phyloP scores from a whole-genome alignment of 2,329 filamentous ascomycete genomes.

The Diplodia scrobiculata region DNA sequence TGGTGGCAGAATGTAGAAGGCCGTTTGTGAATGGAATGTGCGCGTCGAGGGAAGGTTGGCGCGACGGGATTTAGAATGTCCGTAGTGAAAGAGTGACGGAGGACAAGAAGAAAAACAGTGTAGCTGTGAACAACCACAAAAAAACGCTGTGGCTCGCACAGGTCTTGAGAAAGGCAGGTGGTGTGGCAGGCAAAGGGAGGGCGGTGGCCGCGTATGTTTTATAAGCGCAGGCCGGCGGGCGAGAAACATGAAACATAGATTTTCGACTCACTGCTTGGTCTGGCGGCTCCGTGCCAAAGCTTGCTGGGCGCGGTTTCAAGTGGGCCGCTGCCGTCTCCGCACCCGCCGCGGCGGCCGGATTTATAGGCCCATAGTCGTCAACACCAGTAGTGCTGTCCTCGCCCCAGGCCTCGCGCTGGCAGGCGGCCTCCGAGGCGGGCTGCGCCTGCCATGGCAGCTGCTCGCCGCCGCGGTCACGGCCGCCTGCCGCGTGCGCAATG shows the following conservation, averaged over 20 bases:
- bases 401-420: not conserved
- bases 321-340: constrained; percentile 25
- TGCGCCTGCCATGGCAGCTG: not conserved
- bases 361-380: constrained; percentile 13
- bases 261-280: constrained; percentile 24
- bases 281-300: constrained; percentile 19
- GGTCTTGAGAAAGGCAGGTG: constrained; percentile 13
- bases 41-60: constrained; percentile 25
- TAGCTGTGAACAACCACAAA: constrained; percentile 16
- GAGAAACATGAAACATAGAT: constrained; percentile 29
- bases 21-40: constrained; percentile 20
- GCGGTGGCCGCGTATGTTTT: constrained; percentile 25
- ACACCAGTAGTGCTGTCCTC: not conserved
- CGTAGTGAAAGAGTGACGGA: constrained; percentile 22
- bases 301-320: constrained; percentile 19
- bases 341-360: constrained; percentile 11
- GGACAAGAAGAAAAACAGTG: constrained; percentile 24
- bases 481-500: not conserved
- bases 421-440: not conserved
- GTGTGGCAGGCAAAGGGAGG: constrained; percentile 17
- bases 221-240: constrained; percentile 5
- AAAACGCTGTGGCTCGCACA: constrained; percentile 27
- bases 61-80: not conserved
- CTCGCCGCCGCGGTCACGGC: constrained; percentile 6
- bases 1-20: constrained; percentile 24